Evolutionary conservation across 441 rosid species (phyloP).

Genomic region (Dalechampia spathulata): DNA sequence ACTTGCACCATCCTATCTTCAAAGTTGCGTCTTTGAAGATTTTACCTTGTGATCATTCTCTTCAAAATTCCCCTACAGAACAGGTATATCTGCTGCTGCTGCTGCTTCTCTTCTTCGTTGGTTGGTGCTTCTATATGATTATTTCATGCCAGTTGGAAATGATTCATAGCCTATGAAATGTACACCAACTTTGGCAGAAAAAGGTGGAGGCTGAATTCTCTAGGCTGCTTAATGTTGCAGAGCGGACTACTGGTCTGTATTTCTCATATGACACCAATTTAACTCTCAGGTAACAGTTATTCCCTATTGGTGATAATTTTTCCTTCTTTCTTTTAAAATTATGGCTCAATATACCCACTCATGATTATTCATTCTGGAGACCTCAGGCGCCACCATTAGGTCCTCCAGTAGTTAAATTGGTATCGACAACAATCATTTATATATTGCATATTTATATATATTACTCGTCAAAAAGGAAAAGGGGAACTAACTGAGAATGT

Average conservation of each 20-base stretch:
- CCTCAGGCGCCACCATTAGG: background rate
- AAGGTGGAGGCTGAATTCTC: constrained; percentile 56
- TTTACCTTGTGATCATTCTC: constrained; percentile 76
- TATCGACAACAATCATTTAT: background rate
- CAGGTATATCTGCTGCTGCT: constrained; percentile 38
- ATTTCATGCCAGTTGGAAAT: background rate
- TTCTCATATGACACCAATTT: constrained; percentile 91
- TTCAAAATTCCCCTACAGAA: constrained; percentile 53
- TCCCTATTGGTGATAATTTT: background rate
- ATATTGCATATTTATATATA: background rate
- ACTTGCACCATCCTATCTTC: constrained; percentile 75
- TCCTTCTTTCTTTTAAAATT: background rate
- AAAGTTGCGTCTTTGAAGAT: constrained; percentile 72
- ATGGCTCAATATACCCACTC: background rate
- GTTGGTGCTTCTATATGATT: too few relatives aligned
- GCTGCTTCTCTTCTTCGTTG: background rate
- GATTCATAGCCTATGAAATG: constrained; percentile 6
- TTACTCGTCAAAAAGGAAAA: background rate
- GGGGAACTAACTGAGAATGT: too few relatives aligned
- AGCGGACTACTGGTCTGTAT: constrained; percentile 66
- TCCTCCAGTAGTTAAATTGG: background rate
- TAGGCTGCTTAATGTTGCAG: constrained; percentile 45
- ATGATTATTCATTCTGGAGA: background rate
- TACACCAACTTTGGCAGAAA: constrained; percentile 35
- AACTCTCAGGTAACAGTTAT: constrained; percentile 59